Conservation (phyloP, 768 basidiomycete genomes). For the Boletus vermiculosoides region DNA sequence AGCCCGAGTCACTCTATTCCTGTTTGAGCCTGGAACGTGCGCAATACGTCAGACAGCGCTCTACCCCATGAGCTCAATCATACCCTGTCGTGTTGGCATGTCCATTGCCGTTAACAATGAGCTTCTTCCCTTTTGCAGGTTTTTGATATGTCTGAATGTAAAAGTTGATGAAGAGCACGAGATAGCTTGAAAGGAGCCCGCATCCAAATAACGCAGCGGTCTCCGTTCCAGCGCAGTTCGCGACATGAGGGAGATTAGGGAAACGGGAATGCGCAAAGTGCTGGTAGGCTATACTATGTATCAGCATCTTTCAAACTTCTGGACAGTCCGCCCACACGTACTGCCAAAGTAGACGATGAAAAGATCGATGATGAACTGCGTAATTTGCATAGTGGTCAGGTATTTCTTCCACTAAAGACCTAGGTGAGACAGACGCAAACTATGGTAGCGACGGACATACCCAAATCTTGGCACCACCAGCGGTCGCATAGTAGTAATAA, state of each 20-base stretch:
- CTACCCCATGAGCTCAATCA: neutral
- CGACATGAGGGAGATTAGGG: slow-evolving; percentile 61
- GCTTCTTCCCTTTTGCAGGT: slow-evolving; percentile 40
- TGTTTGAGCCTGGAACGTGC: slow-evolving; percentile 32
- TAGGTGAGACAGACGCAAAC: neutral
- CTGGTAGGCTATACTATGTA: slow-evolving; percentile 56
- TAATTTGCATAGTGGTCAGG: slow-evolving; percentile 94
- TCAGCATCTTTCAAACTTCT: slow-evolving; percentile 6
- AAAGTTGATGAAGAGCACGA: slow-evolving; percentile 94
- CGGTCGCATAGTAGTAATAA: slow-evolving; percentile 99
- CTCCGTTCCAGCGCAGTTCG: slow-evolving; percentile 88
- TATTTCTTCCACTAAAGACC: slow-evolving; percentile 92
- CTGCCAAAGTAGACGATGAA: slow-evolving; percentile 93
- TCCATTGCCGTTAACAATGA: slow-evolving; percentile 44
- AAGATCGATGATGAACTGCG: slow-evolving; percentile 92
- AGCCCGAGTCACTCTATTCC: slow-evolving; percentile 24
- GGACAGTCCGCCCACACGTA: slow-evolving; percentile 42
- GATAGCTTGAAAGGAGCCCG: slow-evolving; percentile 82
- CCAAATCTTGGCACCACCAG: slow-evolving; percentile 96
- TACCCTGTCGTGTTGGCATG: slow-evolving; percentile 39
- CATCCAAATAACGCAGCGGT: slow-evolving; percentile 88
- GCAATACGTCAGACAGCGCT: neutral
- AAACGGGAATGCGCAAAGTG: slow-evolving; percentile 74
- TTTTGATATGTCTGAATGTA: slow-evolving; percentile 85
- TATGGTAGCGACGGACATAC: slow-evolving; percentile 43